These are phyloP conservation scores for Sambucus nigra DNA, from an alignment of 129 eudicot genomes.

Conservation along the genomic window DNA sequence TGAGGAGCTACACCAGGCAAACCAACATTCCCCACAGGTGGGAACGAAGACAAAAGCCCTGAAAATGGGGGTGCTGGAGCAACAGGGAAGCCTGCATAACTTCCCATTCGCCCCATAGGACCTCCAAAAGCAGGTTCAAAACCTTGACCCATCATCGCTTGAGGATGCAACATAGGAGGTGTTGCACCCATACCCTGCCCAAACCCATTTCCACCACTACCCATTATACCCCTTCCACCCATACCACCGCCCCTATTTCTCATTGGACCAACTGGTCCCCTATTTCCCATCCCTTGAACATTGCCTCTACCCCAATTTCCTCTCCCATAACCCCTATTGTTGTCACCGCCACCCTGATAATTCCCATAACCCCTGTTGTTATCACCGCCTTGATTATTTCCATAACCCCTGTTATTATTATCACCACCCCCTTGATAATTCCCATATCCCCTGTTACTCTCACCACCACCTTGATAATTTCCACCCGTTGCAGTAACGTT, in stretches of 20 bases:
- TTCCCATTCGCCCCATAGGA: constrained; percentile 83
- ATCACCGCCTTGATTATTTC: constrained; percentile 21
- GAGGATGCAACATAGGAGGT: constrained; percentile 65
- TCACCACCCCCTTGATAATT: constrained; percentile 23
- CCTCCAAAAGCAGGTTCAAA: constrained; percentile 77
- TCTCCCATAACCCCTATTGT: constrained; percentile 55
- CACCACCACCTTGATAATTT: constrained; percentile 27
- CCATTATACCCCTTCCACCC: constrained; percentile 60
- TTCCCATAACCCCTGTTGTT: constrained; percentile 52
- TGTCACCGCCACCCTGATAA: constrained; percentile 20
- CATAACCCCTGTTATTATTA: no score
- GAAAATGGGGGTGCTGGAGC: constrained; percentile 59
- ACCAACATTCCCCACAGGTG: constrained; percentile 67
- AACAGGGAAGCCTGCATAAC: constrained; percentile 69
- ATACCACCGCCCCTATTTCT: constrained; percentile 55
- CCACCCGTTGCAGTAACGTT: constrained; percentile 36
- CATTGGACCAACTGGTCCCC: constrained; percentile 63
- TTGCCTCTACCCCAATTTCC: constrained; percentile 89
- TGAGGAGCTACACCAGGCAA: constrained; percentile 90
- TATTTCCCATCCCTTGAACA: constrained; percentile 56
- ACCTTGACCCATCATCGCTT: constrained; percentile 87
- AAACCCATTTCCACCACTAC: constrained; percentile 57
- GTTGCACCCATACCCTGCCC: constrained; percentile 52
- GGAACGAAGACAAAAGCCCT: constrained; percentile 58
- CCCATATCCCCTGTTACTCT: no score